A percentile compares a stretch with the other conserved stretches of the same genome.
phyloP scores from a whole-genome alignment of 495 filamentous ascomycete species.

The Tuber indicum region DNA sequence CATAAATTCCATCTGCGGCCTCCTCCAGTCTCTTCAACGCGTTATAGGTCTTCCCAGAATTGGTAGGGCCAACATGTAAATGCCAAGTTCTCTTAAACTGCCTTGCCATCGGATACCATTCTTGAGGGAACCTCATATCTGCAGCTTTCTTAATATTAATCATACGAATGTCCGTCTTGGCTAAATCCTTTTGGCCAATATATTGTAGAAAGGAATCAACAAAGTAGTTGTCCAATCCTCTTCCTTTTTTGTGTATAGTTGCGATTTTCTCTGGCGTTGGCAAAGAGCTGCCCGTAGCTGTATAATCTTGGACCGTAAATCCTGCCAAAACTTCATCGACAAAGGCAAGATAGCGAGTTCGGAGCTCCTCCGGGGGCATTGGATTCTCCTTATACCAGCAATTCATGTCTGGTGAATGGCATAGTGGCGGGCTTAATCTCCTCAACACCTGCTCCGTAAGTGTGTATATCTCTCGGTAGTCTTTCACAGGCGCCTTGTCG shows the following conservation, averaged over 20 bases:
- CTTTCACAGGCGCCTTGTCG: background rate
- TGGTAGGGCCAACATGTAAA: constrained; percentile 94
- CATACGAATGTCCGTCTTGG: background rate
- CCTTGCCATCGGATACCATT: constrained; percentile 84
- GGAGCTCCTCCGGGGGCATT: background rate
- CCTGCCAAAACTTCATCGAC: background rate
- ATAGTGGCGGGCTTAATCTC: background rate
- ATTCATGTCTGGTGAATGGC: background rate
- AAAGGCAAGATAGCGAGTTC: background rate
- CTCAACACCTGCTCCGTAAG: background rate
- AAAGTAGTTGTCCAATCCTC: background rate
- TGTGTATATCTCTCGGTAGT: background rate
- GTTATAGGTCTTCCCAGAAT: constrained; percentile 96
- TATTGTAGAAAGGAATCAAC: background rate
- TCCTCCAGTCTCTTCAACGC: constrained; percentile 80
- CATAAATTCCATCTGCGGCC: constrained; percentile 73
- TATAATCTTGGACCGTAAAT: background rate
- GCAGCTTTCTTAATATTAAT: constrained; percentile 58
- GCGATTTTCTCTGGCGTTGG: background rate
- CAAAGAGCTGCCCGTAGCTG: background rate
- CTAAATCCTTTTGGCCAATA: background rate
- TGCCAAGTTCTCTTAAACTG: constrained; percentile 73
- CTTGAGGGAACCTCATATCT: constrained; percentile 74
- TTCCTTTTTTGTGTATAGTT: background rate
- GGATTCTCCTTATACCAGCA: background rate